Evolutionary conservation across 73 alveolate species (phyloP).

Genomic region (Durusdinium trenchii): DNA sequence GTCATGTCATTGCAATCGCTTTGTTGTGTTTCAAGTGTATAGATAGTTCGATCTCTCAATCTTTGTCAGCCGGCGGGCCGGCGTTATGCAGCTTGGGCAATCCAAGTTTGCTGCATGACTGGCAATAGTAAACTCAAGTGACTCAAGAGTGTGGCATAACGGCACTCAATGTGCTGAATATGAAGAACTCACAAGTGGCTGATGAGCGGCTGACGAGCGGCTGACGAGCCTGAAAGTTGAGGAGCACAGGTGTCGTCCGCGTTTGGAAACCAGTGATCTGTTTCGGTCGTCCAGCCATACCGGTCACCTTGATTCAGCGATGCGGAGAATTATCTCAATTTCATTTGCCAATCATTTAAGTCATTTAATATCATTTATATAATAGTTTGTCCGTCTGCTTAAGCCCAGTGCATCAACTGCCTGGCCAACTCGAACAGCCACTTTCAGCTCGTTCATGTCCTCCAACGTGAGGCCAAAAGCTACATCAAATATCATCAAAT

Average conservation of each 20-base stretch:
- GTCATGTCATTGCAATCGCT: too few relatives aligned
- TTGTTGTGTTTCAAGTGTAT: too few relatives aligned
- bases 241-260: constrained; percentile 98
- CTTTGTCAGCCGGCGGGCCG: too few relatives aligned
- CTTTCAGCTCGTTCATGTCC: constrained; percentile 98
- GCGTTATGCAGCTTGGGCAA: not conserved
- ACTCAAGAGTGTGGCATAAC: not conserved
- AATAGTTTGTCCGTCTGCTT: not conserved
- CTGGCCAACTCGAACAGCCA: constrained; percentile 98
- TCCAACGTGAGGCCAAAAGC: not conserved
- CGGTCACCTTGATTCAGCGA: constrained; percentile 67
- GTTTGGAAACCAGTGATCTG: constrained; percentile 99
- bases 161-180: not conserved
- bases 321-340: not conserved
- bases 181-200: not conserved
- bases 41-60: too few relatives aligned
- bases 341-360: not conserved
- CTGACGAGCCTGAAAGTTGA: constrained; percentile 95
- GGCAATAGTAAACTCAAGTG: not conserved
- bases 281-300: constrained; percentile 99
- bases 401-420: constrained; percentile 98
- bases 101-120: not conserved
- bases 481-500: not conserved
- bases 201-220: not conserved
- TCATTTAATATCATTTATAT: not conserved